Percentiles rank a stretch among this genome's conserved stretches.
phyloP scores from a whole-genome alignment of 2,329 filamentous ascomycete species.

The Aspergillus sp. region DNA sequence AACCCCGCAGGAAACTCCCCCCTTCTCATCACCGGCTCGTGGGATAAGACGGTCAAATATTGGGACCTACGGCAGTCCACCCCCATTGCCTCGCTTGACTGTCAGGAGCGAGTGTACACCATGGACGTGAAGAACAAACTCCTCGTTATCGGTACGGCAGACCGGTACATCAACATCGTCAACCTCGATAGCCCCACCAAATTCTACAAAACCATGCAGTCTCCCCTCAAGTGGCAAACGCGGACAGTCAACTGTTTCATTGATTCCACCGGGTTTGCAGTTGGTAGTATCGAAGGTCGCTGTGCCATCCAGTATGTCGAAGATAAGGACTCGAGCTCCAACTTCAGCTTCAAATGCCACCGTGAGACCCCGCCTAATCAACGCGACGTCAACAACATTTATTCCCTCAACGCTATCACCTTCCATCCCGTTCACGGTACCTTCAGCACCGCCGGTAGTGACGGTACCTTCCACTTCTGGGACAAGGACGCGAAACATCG shows the following conservation, averaged over 20 bases:
- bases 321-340: conserved; percentile 82
- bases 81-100: conserved; percentile 41
- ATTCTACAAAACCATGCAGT: conserved; percentile 94
- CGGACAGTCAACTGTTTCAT: conserved; percentile 90
- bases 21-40: conserved; percentile 79
- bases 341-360: conserved; percentile 99
- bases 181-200: conserved; percentile 81
- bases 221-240: conserved; percentile 97
- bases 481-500: conserved; percentile 88
- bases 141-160: conserved; percentile 85
- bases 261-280: conserved; percentile 84
- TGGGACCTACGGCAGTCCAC: conserved; percentile 49
- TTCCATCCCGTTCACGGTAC: conserved; percentile 96
- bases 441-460: conserved; percentile 93
- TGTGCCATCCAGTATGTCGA: conserved; percentile 98
- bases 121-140: conserved; percentile 88
- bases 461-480: conserved; percentile 76
- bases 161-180: conserved; percentile 92
- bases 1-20: conserved; percentile 49
- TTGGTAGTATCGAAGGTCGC: conserved; percentile 92
- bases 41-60: conserved; percentile 53
- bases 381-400: conserved; percentile 75
- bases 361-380: conserved; percentile 62
- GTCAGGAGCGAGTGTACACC: conserved; percentile 60
- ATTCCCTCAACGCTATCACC: conserved; percentile 92